A percentile compares a stretch with the other conserved stretches of the same genome.
Conservation (phyloP, 1,284 basidiomycete species). For the Trichosporon sp. region DNA sequence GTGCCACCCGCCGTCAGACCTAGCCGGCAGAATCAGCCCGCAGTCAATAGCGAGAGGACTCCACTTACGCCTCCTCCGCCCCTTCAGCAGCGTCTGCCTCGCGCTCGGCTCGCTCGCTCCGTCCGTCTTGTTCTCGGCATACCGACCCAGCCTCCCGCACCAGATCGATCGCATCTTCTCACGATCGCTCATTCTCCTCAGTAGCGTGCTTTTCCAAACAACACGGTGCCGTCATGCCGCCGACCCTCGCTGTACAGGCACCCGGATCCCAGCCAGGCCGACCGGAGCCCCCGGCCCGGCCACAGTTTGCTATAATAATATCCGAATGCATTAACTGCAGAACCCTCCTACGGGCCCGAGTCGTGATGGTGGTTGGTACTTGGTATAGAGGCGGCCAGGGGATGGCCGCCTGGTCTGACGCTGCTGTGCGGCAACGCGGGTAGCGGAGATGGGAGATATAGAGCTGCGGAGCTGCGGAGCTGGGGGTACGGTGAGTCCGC, state of each 20-base stretch:
- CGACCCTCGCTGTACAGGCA: not conserved
- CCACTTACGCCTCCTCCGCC: too few species aligned
- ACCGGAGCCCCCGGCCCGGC: not conserved
- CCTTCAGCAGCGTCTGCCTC: too few species aligned
- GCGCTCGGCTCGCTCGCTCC: not conserved
- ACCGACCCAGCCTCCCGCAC: not conserved
- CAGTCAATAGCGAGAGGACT: too few species aligned
- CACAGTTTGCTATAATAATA: not conserved
- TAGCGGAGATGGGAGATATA: constrained; percentile 7
- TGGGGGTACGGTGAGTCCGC: not conserved
- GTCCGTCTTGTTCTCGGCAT: not conserved
- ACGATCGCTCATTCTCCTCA: not conserved
- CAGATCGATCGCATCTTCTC: not conserved
- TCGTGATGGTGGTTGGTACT: not conserved
- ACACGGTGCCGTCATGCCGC: not conserved
- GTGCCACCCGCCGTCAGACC: too few species aligned
- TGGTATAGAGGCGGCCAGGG: not conserved
- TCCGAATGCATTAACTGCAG: constrained; percentile 10
- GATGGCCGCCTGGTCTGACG: not conserved
- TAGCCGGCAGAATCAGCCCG: too few species aligned
- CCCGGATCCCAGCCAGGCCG: not conserved
- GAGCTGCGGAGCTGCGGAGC: not conserved
- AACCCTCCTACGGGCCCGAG: not conserved
- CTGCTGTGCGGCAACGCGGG: not conserved
- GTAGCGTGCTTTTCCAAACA: not conserved